A percentile compares a stretch with the other conserved stretches of the same genome.
phyloP scores from a whole-genome alignment of 495 filamentous ascomycete genomes.

The Niebla homalea region DNA sequence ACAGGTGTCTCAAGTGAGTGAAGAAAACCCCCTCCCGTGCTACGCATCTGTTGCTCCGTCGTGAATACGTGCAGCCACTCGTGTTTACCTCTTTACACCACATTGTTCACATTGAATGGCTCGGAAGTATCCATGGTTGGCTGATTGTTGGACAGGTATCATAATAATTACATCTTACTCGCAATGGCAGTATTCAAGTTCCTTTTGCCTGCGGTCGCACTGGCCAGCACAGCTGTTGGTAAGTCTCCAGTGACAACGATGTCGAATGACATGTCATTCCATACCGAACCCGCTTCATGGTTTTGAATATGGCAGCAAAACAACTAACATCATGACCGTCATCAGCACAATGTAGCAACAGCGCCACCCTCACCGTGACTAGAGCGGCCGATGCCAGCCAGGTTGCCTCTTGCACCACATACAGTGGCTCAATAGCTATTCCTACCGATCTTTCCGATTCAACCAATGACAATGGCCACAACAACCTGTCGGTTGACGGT shows the following conservation, averaged over 20 bases:
- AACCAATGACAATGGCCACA: slow-evolving; percentile 38
- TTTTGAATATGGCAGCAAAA: neutral
- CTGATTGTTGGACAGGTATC: slow-evolving; percentile 5
- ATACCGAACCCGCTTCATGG: neutral
- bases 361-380: slow-evolving; percentile 15
- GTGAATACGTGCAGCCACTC: neutral
- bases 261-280: neutral
- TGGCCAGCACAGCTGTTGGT: slow-evolving; percentile 53
- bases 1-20: slow-evolving; percentile 1
- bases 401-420: slow-evolving; percentile 50
- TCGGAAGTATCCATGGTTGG: too few species aligned
- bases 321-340: slow-evolving; percentile 4
- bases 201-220: slow-evolving; percentile 60
- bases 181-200: slow-evolving; percentile 67
- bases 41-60: neutral
- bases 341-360: slow-evolving; percentile 32
- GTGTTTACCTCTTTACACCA: slow-evolving; percentile 8
- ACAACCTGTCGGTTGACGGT: slow-evolving; percentile 20
- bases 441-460: slow-evolving; percentile 33
- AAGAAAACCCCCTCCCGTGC: neutral
- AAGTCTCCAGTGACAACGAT: slow-evolving; percentile 20
- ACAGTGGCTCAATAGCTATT: slow-evolving; percentile 60
- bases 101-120: neutral
- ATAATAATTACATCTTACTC: slow-evolving; percentile 24
- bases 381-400: slow-evolving; percentile 47